Evolutionary conservation across 768 basidiomycete species (phyloP).

Genomic region (Paxillus rubicundulus): DNA sequence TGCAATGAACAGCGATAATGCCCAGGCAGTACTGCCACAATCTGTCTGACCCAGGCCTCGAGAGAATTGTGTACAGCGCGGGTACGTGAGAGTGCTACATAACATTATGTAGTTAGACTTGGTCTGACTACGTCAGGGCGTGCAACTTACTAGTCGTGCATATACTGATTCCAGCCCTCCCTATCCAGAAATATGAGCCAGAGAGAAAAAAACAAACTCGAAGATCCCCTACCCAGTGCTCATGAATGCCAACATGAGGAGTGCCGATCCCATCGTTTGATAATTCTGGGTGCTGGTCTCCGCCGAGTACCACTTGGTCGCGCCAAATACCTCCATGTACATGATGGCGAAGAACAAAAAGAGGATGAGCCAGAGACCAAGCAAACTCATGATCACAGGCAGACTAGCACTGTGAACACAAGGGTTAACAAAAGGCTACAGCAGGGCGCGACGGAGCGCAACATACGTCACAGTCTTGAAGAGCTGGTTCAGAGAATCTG

Average conservation of each 20-base stretch:
- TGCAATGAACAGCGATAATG: constrained; percentile 83
- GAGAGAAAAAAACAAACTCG: not conserved
- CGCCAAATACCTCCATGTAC: constrained; percentile 84
- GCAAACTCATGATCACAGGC: constrained; percentile 79
- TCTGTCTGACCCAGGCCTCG: constrained; percentile 60
- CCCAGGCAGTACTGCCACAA: constrained; percentile 84
- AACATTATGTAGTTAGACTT: not conserved
- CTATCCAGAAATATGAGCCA: constrained; percentile 37
- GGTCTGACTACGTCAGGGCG: not conserved
- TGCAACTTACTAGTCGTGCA: constrained; percentile 83
- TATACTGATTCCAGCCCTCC: constrained; percentile 95
- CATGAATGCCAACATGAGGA: constrained; percentile 91
- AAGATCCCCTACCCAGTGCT: constrained; percentile 72
- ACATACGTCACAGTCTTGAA: constrained; percentile 95
- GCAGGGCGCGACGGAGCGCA: not conserved
- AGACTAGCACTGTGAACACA: constrained; percentile 64
- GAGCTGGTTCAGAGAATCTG: constrained; percentile 85
- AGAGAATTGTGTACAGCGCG: constrained; percentile 68
- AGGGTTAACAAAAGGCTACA: not conserved
- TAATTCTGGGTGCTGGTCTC: constrained; percentile 77
- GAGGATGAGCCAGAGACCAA: constrained; percentile 84
- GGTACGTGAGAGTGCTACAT: constrained; percentile 71
- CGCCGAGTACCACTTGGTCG: constrained; percentile 80
- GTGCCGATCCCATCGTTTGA: constrained; percentile 68
- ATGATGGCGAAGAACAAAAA: constrained; percentile 92